Conservation (phyloP, 805 yeast species). For the Saccharomyces jurei region DNA sequence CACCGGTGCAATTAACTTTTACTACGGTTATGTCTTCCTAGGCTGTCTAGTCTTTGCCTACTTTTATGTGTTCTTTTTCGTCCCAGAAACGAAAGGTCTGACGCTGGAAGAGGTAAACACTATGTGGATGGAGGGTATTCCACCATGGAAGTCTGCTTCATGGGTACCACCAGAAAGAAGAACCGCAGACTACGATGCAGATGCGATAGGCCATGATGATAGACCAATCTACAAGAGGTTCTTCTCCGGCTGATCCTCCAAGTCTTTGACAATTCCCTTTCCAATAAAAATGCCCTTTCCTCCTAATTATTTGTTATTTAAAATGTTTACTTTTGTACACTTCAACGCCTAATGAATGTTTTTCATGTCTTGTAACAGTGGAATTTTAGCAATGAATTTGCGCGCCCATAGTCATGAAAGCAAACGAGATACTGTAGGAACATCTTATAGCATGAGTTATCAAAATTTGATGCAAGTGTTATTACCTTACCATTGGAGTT, state of each 20-base stretch:
- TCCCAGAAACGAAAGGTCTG: conserved; percentile 70
- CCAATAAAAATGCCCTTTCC: not conserved
- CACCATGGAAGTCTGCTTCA: conserved; percentile 36
- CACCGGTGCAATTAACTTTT: conserved; percentile 51
- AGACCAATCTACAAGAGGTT: conserved; percentile 13
- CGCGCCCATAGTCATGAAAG: no score
- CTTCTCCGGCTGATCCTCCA: not conserved
- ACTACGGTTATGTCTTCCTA: conserved; percentile 51
- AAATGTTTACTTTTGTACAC: not conserved
- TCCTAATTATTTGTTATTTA: not conserved
- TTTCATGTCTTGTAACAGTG: no score
- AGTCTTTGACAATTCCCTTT: not conserved
- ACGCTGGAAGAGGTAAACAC: conserved; percentile 69
- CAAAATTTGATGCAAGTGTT: no score
- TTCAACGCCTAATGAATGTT: not conserved
- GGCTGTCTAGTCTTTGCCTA: conserved; percentile 46
- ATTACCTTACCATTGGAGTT: no score
- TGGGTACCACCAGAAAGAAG: conserved; percentile 41
- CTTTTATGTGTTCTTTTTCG: conserved; percentile 57
- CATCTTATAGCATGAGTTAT: no score
- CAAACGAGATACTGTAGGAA: no score
- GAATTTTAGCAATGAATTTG: no score
- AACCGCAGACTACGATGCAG: conserved; percentile 14
- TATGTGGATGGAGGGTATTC: conserved; percentile 36
- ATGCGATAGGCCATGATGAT: conserved; percentile 11